Percentiles rank a stretch among this genome's conserved stretches.
These are phyloP conservation scores for Starmerella sirachaensis DNA, from an alignment of 805 yeast species.

Conservation along the genomic window DNA sequence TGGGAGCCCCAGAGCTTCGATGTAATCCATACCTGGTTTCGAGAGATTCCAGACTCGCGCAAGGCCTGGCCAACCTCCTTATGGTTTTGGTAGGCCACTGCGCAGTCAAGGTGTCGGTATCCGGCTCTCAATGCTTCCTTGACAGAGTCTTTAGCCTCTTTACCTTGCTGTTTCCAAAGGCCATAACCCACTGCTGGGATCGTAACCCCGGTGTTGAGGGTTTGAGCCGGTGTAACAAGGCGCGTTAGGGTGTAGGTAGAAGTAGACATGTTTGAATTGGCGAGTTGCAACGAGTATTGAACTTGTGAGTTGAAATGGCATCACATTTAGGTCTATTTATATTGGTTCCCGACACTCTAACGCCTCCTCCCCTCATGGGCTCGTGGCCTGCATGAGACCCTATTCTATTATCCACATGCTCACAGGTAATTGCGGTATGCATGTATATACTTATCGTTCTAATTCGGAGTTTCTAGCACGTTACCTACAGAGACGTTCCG, in stretches of 20 bases:
- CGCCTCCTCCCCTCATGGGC: too few species aligned
- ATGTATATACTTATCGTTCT: too few species aligned
- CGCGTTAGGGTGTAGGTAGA: constrained; percentile 13
- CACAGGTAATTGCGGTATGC: too few species aligned
- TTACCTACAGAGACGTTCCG: too few species aligned
- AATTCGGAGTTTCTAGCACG: too few species aligned
- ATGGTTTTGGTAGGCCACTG: constrained; percentile 31
- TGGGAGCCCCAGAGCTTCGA: constrained; percentile 43
- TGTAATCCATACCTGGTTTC: constrained; percentile 56
- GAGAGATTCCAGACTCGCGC: constrained; percentile 35
- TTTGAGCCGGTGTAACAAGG: constrained; percentile 4
- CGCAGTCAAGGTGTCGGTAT: constrained; percentile 48
- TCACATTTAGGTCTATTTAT: too few species aligned
- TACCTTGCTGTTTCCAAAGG: constrained; percentile 11
- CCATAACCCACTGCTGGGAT: constrained; percentile 19
- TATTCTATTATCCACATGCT: too few species aligned
- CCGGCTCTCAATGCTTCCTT: constrained; percentile 51
- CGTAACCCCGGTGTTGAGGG: constrained; percentile 10
- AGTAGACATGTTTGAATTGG: constrained; percentile 2
- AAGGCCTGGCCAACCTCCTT: constrained; percentile 42
- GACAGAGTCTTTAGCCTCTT: constrained; percentile 32
- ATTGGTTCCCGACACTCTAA: too few species aligned
- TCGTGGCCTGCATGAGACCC: too few species aligned
- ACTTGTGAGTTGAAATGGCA: too few species aligned
- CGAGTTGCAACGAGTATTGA: background rate